Conservation (phyloP, 2,329 filamentous ascomycete species). For the Anisogramma anomala region DNA sequence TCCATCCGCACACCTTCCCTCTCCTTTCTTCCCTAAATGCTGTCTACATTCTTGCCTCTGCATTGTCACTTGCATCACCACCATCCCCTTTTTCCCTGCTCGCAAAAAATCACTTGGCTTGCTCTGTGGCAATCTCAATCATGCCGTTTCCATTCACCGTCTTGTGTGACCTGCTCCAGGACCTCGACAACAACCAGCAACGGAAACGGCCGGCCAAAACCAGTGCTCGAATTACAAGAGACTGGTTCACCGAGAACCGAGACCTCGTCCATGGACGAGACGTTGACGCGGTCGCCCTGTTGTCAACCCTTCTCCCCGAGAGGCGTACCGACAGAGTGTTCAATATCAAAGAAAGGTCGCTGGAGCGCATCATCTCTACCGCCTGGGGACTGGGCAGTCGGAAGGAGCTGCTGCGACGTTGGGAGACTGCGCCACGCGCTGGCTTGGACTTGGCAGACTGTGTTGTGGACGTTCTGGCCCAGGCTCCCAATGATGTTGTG, state of each 20-base stretch:
- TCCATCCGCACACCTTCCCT: no score
- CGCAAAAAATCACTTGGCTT: no score
- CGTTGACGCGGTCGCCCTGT: conserved; percentile 49
- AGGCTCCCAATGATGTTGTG: conserved; percentile 37
- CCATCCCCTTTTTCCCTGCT: no score
- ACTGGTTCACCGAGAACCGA: conserved; percentile 61
- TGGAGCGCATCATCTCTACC: conserved; percentile 57
- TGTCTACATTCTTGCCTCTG: no score
- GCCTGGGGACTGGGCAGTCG: conserved; percentile 55
- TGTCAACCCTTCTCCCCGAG: conserved; percentile 68
- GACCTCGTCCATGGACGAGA: conserved; percentile 42
- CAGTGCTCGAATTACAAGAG: conserved; percentile 30
- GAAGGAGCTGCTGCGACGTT: conserved; percentile 49
- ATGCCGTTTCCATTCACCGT: conserved; percentile 60
- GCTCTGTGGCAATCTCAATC: not conserved
- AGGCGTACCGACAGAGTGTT: conserved; percentile 70
- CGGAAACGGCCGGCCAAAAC: conserved; percentile 21
- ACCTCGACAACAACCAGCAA: conserved; percentile 41
- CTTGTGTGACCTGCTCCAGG: conserved; percentile 63
- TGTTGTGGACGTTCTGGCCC: conserved; percentile 50
- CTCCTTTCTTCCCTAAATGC: not conserved
- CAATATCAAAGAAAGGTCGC: conserved; percentile 46
- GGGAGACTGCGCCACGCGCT: conserved; percentile 39
- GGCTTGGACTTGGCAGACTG: conserved; percentile 61
- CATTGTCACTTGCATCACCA: not conserved